These are phyloP conservation scores for Kwoniella newhampshirensis DNA, from an alignment of 768 basidiomycete species.

Conservation along the genomic window DNA sequence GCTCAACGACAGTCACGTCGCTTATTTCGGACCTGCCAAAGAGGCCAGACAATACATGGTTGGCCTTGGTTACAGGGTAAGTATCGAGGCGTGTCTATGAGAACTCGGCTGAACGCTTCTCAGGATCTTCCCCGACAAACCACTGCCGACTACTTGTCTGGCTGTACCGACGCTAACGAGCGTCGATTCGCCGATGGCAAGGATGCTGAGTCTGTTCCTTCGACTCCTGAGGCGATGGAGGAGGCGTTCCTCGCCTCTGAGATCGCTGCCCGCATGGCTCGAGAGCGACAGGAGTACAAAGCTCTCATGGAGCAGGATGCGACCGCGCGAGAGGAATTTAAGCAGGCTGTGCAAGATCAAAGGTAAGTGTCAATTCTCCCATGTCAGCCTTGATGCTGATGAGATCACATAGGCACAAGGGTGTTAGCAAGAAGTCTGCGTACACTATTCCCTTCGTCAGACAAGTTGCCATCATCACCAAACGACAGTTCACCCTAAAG, in stretches of 20 bases:
- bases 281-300: constrained; percentile 64
- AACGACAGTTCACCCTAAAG: constrained; percentile 67
- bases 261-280: constrained; percentile 56
- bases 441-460: constrained; percentile 76
- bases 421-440: constrained; percentile 69
- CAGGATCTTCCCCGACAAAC: constrained; percentile 77
- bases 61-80: constrained; percentile 66
- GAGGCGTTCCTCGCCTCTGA: constrained; percentile 62
- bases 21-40: constrained; percentile 69
- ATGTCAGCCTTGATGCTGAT: not conserved
- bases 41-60: constrained; percentile 72
- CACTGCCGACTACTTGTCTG: constrained; percentile 78
- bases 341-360: constrained; percentile 71
- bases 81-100: too few species aligned
- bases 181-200: constrained; percentile 73
- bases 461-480: constrained; percentile 70
- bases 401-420: constrained; percentile 58
- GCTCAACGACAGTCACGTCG: constrained; percentile 70
- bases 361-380: constrained; percentile 55
- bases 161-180: constrained; percentile 54
- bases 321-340: constrained; percentile 67
- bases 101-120: too few species aligned
- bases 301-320: constrained; percentile 61
- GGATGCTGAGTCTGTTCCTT: constrained; percentile 62
- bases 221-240: constrained; percentile 69